Evolutionary conservation across 2,329 filamentous ascomycete genomes (phyloP), one percentile per base, ranked within the genome.

Genomic region (Pestalotiopsis sp.): DNA sequence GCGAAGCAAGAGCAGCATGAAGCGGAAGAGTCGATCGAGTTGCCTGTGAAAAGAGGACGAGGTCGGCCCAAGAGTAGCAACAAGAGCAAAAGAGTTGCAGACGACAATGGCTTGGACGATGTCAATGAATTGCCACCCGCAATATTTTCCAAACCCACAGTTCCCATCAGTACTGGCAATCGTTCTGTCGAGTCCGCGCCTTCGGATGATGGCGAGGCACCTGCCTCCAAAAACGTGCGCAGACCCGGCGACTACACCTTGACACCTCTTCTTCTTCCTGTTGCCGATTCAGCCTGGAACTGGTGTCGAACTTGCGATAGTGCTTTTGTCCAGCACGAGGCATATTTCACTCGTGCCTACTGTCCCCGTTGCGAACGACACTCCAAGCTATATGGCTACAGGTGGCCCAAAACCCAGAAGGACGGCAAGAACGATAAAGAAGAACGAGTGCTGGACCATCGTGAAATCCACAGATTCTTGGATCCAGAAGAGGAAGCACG

Each of bases 361-460:
- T 99, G 96, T 78, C 95, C 94, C 3, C 90, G 96, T 6, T 99
- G 96, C 79, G 96, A 99, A 82, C 89, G 96, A 0, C 96, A 99
- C 77, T 97, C 93, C 17, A 98, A 97, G 82, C 83, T 99, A 0
- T 99, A 98, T 78, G 97, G 97, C 0, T 98, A 93, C 77, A 86
- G 92, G 68, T 99, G 96, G 96, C 96, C 96, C 5, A 98, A 99
- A 83, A 98, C 96, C 0, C 92, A 97, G 69, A 92, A 87, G 70
- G 90, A 92, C 31, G 93, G 93, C 0, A 89, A 89, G 17, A 80
- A 87, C 23, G 96, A 98, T 77, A 90, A 88, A 68, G 90, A 92
- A 73, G 87, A 91, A 77, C 82, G 90, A 11, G 84, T 97, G 0
- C 85, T 96, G 69, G 95, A 98, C 77, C 95, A 98, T 77, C 87